A percentile compares a stretch with the other conserved stretches of the same genome.
Evolutionary conservation across 2,329 filamentous ascomycete species (phyloP).

Genomic region (Apiospora rasikravindrae): DNA sequence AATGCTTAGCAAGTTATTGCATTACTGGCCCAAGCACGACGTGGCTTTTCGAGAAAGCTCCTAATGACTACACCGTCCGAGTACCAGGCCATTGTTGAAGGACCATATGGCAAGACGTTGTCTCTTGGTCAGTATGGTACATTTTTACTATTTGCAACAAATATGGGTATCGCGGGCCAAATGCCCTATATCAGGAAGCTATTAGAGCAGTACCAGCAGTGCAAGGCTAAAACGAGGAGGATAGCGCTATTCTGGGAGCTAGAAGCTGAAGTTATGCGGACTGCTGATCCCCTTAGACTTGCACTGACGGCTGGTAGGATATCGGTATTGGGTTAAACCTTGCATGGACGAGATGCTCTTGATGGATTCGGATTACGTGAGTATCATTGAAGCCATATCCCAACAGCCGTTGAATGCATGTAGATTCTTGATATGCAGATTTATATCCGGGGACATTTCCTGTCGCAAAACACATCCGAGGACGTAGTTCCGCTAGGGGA

Average conservation of each 20-base stretch:
- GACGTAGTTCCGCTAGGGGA: background rate
- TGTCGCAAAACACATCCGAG: background rate
- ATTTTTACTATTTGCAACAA: background rate
- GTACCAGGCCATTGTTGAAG: too few relatives aligned
- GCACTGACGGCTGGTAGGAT: too few relatives aligned
- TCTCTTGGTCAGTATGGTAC: too few relatives aligned
- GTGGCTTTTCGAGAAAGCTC: background rate
- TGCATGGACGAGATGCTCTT: too few relatives aligned
- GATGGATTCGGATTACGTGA: too few relatives aligned
- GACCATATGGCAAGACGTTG: too few relatives aligned
- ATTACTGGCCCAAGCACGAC: background rate
- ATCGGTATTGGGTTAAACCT: too few relatives aligned
- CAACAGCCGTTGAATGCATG: background rate
- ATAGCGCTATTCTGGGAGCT: background rate
- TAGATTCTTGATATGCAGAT: background rate
- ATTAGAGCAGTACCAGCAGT: background rate
- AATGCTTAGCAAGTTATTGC: background rate
- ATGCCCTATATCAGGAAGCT: background rate
- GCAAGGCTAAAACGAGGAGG: background rate
- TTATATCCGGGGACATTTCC: slow-evolving; percentile 1
- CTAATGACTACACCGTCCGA: background rate
- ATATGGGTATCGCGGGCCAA: background rate
- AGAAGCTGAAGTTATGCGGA: background rate
- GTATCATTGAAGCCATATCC: too few relatives aligned
- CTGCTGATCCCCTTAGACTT: too few relatives aligned